Percentiles rank a stretch among this genome's conserved stretches.
Evolutionary conservation across 2,329 filamentous ascomycete species (phyloP).

Genomic region (Claviceps spartinae): DNA sequence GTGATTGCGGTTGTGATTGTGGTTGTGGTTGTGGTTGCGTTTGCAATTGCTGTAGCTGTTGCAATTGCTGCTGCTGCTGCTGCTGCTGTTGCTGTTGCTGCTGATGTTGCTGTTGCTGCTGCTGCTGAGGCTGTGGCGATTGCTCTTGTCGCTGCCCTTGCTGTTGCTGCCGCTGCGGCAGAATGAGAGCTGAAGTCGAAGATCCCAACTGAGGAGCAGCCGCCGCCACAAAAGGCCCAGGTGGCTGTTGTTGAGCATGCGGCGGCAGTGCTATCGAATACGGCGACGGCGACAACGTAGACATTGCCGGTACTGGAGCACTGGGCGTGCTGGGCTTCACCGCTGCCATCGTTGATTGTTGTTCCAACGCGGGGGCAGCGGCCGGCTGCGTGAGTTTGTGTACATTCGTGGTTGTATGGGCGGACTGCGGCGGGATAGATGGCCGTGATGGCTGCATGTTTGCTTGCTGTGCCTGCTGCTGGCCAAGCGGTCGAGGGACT

Average conservation of each 20-base stretch:
- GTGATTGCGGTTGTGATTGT: too few relatives aligned
- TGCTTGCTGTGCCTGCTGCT: slow-evolving; percentile 12
- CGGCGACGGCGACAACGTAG: background rate
- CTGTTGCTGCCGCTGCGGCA: background rate
- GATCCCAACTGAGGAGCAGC: background rate
- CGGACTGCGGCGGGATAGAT: slow-evolving; percentile 1
- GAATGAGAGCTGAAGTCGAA: background rate
- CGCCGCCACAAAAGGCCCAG: background rate
- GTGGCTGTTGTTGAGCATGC: background rate
- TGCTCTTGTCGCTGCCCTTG: too few relatives aligned
- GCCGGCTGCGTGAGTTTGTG: background rate
- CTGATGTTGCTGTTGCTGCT: too few relatives aligned
- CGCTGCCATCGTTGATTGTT: background rate
- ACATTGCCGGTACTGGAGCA: background rate
- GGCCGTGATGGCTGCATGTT: slow-evolving; percentile 4
- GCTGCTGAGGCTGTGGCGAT: too few relatives aligned
- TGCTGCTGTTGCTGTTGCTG: too few relatives aligned
- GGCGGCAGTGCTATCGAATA: background rate
- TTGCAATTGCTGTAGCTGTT: too few relatives aligned
- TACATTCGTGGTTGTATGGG: background rate
- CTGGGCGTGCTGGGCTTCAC: background rate
- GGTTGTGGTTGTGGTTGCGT: too few relatives aligned
- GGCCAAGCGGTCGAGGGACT: slow-evolving; percentile 5
- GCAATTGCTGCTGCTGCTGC: too few relatives aligned
- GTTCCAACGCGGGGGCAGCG: background rate